Conservation (phyloP, 2,329 filamentous ascomycete species). For the Penicillium sp. region DNA sequence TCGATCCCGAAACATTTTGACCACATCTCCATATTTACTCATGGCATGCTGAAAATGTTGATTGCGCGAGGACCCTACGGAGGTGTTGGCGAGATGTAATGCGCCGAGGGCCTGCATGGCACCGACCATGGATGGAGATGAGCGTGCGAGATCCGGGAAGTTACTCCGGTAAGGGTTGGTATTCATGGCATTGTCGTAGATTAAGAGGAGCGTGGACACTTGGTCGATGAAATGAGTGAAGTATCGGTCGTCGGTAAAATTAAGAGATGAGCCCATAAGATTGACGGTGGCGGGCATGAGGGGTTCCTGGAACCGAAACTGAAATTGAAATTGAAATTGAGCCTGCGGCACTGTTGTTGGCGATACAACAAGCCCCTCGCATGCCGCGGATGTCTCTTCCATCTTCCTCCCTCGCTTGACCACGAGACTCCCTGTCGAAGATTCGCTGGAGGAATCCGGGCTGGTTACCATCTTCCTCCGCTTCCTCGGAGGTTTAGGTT, state of each 20-base stretch:
- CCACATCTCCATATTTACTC: conserved; percentile 43
- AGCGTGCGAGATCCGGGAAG: conserved; percentile 39
- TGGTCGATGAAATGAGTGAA: conserved; percentile 41
- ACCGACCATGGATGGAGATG: conserved; percentile 39
- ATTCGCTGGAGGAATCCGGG: conserved; percentile 18
- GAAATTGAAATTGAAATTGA: conserved; percentile 21
- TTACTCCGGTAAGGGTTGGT: conserved; percentile 41
- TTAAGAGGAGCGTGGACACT: conserved; percentile 39
- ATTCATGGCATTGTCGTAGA: conserved; percentile 42
- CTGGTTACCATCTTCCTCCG: conserved; percentile 23
- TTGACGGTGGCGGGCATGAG: conserved; percentile 22
- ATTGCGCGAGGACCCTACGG: conserved; percentile 34
- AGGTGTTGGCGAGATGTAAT: conserved; percentile 47
- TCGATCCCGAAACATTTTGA: conserved; percentile 36
- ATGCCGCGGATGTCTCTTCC: background rate
- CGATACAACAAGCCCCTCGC: conserved; percentile 31
- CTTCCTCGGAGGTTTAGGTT: conserved; percentile 20
- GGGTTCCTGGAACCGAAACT: conserved; percentile 34
- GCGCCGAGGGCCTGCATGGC: conserved; percentile 47
- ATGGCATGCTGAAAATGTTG: conserved; percentile 44
- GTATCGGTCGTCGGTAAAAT: conserved; percentile 36
- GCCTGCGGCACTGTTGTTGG: conserved; percentile 26
- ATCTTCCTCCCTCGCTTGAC: conserved; percentile 11
- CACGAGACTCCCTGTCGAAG: conserved; percentile 6
- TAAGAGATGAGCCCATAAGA: conserved; percentile 25